Conservation (phyloP, 2,329 filamentous ascomycete genomes). For the Aspergillus luchuensis region DNA sequence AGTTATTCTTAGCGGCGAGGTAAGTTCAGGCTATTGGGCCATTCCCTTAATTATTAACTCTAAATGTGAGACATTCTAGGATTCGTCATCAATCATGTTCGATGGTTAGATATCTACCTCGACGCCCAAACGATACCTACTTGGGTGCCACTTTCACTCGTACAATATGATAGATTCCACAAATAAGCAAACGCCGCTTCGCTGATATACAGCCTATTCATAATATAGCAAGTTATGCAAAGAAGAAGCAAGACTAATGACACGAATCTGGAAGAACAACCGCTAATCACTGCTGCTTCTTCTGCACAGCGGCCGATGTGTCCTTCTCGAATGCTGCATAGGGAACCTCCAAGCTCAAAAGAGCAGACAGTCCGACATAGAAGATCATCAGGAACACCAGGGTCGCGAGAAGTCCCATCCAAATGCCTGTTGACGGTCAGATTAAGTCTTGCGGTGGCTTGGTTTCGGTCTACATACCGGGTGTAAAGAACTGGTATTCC, state of each 20-base stretch:
- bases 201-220: slow-evolving; percentile 2
- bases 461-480: slow-evolving; percentile 56
- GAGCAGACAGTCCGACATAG: slow-evolving; percentile 72
- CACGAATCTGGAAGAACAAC: slow-evolving; percentile 9
- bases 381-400: slow-evolving; percentile 76
- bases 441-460: not conserved
- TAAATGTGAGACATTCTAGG: not conserved
- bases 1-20: not conserved
- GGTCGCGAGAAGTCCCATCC: slow-evolving; percentile 76
- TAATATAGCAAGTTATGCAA: not conserved
- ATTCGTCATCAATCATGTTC: not conserved
- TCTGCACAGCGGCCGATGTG: slow-evolving; percentile 83
- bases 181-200: slow-evolving; percentile 1
- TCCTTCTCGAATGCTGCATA: slow-evolving; percentile 98
- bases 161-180: slow-evolving; percentile 3
- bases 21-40: not conserved
- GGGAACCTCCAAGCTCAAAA: slow-evolving; percentile 80
- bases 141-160: not conserved
- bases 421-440: slow-evolving; percentile 64
- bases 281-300: slow-evolving; percentile 65
- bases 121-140: not conserved
- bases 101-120: not conserved
- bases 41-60: not conserved
- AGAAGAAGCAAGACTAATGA: slow-evolving; percentile 1
- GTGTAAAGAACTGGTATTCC: slow-evolving; percentile 91